phyloP scores from a whole-genome alignment of 78 protist genomes.

The Dictyostelium brefeldianum region DNA sequence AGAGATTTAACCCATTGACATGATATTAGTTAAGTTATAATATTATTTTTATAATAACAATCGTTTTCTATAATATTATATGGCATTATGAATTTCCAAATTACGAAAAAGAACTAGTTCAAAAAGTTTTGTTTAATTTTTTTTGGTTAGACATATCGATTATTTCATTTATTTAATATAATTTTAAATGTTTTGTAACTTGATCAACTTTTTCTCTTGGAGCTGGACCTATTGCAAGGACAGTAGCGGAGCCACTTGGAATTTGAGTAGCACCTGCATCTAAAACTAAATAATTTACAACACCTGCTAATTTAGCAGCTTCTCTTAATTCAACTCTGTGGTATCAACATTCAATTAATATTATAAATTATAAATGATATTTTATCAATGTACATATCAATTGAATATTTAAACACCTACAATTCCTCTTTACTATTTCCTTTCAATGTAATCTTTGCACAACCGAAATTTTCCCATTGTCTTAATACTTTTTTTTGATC shows the following conservation, averaged over 20 bases:
- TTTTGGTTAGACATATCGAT: no score
- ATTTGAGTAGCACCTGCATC: constrained; percentile 95
- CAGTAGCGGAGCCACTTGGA: constrained; percentile 88
- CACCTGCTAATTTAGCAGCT: constrained; percentile 53
- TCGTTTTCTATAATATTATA: no score
- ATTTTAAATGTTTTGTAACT: constrained; percentile 16
- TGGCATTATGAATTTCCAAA: no score
- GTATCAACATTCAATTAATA: no score
- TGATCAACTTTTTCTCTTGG: neutral
- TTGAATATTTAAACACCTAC: neutral
- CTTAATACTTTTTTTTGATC: neutral
- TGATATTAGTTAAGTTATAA: no score
- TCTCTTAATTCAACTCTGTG: constrained; percentile 25
- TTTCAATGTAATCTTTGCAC: constrained; percentile 64
- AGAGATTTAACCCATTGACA: constrained; percentile 95
- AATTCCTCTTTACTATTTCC: constrained; percentile 66
- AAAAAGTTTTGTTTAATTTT: neutral
- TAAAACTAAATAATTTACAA: constrained; percentile 77
- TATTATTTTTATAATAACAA: no score
- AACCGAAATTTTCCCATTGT: constrained; percentile 71
- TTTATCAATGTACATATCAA: no score
- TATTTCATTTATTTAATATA: neutral
- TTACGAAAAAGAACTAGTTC: neutral
- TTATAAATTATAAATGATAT: no score
- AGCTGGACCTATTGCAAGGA: constrained; percentile 91